These are phyloP conservation scores for Talaromyces liani DNA, from an alignment of 495 filamentous ascomycete genomes.

Conservation along the genomic window DNA sequence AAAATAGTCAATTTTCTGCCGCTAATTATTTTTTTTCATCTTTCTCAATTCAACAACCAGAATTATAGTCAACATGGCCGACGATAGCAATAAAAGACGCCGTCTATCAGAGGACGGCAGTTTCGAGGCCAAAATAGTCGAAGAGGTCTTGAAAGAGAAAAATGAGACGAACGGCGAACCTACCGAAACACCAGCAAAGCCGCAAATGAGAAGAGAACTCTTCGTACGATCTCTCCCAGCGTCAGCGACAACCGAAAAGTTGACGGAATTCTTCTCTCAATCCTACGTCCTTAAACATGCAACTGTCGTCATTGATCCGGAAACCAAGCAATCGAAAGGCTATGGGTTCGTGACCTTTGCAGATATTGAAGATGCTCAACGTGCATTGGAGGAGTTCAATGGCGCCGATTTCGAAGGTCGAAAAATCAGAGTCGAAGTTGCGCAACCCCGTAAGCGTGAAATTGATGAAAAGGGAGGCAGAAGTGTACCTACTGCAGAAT, in stretches of 20 bases:
- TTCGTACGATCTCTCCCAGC: constrained; percentile 84
- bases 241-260: constrained; percentile 67
- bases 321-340: constrained; percentile 77
- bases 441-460: constrained; percentile 75
- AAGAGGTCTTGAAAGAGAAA: constrained; percentile 7
- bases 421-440: constrained; percentile 78
- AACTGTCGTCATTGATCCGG: constrained; percentile 70
- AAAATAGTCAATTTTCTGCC: constrained; percentile 33
- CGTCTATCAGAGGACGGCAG: constrained; percentile 21
- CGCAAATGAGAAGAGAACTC: constrained; percentile 55
- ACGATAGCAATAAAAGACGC: constrained; percentile 24
- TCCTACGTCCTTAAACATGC: constrained; percentile 92
- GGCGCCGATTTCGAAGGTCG: constrained; percentile 65
- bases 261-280: constrained; percentile 86
- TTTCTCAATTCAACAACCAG: constrained; percentile 13
- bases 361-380: constrained; percentile 80
- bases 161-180: constrained; percentile 13
- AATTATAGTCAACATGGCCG: constrained; percentile 26
- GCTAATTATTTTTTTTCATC: constrained; percentile 27
- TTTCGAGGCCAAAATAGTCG: constrained; percentile 1
- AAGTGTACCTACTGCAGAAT: constrained; percentile 37
- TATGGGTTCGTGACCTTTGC: constrained; percentile 97
- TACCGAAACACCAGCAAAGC: constrained; percentile 15
- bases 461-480: constrained; percentile 42
- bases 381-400: constrained; percentile 71